Evolutionary conservation across 2,329 filamentous ascomycete genomes (phyloP), one percentile per base, ranked within the genome.

Genomic region (Nannizzia gypsea): DNA sequence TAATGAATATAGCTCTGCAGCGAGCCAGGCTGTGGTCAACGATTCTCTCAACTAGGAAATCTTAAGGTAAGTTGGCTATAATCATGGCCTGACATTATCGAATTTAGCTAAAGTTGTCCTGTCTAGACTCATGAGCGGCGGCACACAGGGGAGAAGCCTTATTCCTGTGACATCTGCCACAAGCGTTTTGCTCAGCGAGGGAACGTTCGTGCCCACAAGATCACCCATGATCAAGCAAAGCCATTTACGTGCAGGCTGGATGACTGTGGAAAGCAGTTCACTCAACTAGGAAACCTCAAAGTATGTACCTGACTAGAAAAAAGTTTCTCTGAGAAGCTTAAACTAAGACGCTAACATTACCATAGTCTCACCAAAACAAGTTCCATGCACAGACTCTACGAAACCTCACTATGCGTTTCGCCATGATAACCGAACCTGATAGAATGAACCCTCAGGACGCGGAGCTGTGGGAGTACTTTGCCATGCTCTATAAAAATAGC

Each of bases 261-360:
- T 66, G 81, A 84, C 62, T 97, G 92, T 75, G 83, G 84, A 63
- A 96, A 96, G 76, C 81, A 85, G 48, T 96, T 96, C 70, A 95
- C 89, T 0, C 89, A 95, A 66, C 81, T 92, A 1, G 92, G 92
- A 6, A 96, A 96, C 69, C 81, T 96, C 66, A 97, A 97, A 82
- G 88, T 89, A 68, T 56, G 73, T 58, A 55, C 40, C 15, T 46
- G 17, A 24, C 22, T 24, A 2, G 8, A 62, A 17, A 20, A 31
- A 31, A 61, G 4, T 6, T n/a, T 34, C 3, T 17, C 6, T 9
- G 6, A 3, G 22, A 36, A 38, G n/a, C 59, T 13, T 11, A 46
- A n/a, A 54, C 59, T 59, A 1, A 38, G 57, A 57, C 28, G 60
- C 56, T 46, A 54, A 58, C 58, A 57, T 40, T 22, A 31, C 60